Evolutionary conservation across 1,284 basidiomycete species (phyloP).

Genomic region (Ceratobasidium sp.): DNA sequence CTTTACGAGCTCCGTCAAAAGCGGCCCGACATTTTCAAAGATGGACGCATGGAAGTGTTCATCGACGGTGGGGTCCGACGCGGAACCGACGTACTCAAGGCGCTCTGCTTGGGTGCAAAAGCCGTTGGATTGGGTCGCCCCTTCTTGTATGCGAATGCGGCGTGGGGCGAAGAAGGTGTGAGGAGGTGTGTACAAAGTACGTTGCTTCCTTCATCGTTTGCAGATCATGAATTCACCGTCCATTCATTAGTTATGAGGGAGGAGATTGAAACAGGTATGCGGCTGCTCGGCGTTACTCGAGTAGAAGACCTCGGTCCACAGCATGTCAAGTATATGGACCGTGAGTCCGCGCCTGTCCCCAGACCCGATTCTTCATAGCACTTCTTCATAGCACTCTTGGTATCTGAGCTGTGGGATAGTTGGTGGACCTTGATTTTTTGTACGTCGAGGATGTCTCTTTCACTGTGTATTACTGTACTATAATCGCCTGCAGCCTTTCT

Average conservation of each 20-base stretch:
- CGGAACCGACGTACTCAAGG: conserved; percentile 56
- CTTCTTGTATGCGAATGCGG: conserved; percentile 54
- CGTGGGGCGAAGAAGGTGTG: conserved; percentile 51
- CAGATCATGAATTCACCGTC: not conserved
- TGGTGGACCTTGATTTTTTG: conserved; percentile 2
- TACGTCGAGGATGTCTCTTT: not conserved
- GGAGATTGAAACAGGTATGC: conserved; percentile 58
- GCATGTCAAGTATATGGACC: conserved; percentile 46
- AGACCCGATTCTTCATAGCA: not conserved
- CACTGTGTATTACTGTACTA: too few relatives aligned
- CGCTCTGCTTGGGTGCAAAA: conserved; percentile 56
- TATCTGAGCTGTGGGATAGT: not conserved
- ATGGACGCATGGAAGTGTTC: conserved; percentile 50
- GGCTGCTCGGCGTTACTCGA: conserved; percentile 56
- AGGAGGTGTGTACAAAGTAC: conserved; percentile 54
- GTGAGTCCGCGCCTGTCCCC: conserved; percentile 38
- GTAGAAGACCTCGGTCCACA: conserved; percentile 50
- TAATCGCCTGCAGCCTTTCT: too few relatives aligned
- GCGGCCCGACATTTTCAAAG: conserved; percentile 51
- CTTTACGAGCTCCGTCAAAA: conserved; percentile 52
- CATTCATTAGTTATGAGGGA: conserved; percentile 53
- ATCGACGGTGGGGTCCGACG: conserved; percentile 56
- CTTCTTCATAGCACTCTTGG: not conserved
- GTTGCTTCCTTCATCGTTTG: conserved; percentile 43
- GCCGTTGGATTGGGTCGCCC: conserved; percentile 54